Evolutionary conservation across 2,329 filamentous ascomycete species (phyloP).

Genomic region (Aspergillus ochraceoroseus): DNA sequence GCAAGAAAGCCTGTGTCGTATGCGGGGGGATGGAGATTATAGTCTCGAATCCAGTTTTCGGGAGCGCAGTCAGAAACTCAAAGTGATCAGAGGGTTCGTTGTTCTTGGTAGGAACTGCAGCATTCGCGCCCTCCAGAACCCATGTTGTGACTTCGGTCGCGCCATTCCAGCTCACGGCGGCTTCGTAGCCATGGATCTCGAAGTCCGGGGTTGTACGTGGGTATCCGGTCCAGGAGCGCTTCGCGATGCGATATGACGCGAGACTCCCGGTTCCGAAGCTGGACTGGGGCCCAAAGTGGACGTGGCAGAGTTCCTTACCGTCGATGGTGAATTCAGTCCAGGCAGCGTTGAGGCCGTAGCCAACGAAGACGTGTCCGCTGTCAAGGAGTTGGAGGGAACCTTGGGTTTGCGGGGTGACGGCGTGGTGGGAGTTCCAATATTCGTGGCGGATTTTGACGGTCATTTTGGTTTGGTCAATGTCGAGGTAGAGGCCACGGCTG

Average conservation of each 20-base stretch:
- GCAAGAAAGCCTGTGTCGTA: constrained; percentile 15
- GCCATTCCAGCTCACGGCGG: constrained; percentile 35
- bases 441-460: constrained; percentile 43
- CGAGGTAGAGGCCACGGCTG: constrained; percentile 44
- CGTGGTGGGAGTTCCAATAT: constrained; percentile 35
- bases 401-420: constrained; percentile 41
- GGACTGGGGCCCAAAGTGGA: constrained; percentile 41
- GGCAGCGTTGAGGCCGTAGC: constrained; percentile 49
- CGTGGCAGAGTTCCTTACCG: constrained; percentile 49
- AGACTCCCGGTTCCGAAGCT: constrained; percentile 33
- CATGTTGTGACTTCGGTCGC: constrained; percentile 35
- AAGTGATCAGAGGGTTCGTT: constrained; percentile 13
- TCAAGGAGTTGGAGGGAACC: constrained; percentile 44
- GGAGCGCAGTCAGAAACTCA: constrained; percentile 20
- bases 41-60: constrained; percentile 30
- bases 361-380: constrained; percentile 46
- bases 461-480: constrained; percentile 39
- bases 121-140: constrained; percentile 24
- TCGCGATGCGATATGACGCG: constrained; percentile 53
- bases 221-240: constrained; percentile 49
- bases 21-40: constrained; percentile 22
- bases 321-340: constrained; percentile 50
- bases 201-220: constrained; percentile 40
- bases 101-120: background rate
- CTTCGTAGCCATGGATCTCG: constrained; percentile 19